These are phyloP conservation scores for Penicillium sp. DNA, from an alignment of 2,329 filamentous ascomycete species.

Conservation along the genomic window DNA sequence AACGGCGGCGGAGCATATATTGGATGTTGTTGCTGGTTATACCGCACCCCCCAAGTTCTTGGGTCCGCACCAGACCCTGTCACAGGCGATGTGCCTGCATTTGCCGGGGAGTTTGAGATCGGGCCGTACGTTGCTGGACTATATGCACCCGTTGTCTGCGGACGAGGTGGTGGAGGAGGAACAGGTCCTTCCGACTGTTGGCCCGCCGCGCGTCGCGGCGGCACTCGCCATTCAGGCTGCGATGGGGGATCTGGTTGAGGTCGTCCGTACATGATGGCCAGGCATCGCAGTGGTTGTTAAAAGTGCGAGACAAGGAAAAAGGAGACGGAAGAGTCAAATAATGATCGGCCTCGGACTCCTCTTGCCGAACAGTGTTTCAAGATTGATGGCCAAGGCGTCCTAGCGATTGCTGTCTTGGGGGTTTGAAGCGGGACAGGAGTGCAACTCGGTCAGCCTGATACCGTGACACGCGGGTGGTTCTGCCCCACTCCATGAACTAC, in stretches of 20 bases:
- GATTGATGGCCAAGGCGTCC: constrained; percentile 14
- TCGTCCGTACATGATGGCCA: constrained; percentile 43
- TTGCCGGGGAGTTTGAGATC: constrained; percentile 35
- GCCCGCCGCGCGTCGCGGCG: constrained; percentile 31
- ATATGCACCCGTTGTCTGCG: constrained; percentile 36
- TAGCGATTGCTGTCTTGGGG: constrained; percentile 7
- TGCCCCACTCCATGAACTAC: constrained; percentile 1
- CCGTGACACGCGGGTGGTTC: background rate
- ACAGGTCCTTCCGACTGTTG: constrained; percentile 27
- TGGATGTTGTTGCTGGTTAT: constrained; percentile 44
- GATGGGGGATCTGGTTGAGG: constrained; percentile 36
- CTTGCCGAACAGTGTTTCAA: background rate
- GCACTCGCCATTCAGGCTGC: constrained; percentile 49
- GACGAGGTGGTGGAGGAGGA: constrained; percentile 36
- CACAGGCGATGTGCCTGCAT: constrained; percentile 28
- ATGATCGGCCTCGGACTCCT: background rate
- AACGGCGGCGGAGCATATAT: constrained; percentile 42
- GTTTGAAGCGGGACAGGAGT: constrained; percentile 4
- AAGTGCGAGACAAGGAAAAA: background rate
- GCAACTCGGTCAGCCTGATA: background rate
- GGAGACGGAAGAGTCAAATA: constrained; percentile 3
- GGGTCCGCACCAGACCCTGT: constrained; percentile 38
- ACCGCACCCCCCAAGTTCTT: constrained; percentile 52
- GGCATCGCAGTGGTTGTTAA: constrained; percentile 13
- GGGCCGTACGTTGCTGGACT: constrained; percentile 45